Conservation (phyloP, 2,329 filamentous ascomycete genomes). For the Penicillium vulpinum region DNA sequence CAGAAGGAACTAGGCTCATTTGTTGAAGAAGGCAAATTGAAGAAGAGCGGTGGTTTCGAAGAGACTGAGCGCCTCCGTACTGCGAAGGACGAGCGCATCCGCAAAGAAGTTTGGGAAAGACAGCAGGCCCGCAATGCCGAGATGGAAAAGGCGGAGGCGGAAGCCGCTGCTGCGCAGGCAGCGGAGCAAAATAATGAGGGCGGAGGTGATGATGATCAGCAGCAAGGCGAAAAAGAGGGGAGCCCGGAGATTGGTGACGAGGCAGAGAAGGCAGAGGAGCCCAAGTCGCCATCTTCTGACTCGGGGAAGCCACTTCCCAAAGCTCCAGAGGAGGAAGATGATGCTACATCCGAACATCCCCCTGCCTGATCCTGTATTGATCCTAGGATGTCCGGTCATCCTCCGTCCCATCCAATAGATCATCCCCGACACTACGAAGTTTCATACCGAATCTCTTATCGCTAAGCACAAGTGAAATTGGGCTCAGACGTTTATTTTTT, state of each 20-base stretch:
- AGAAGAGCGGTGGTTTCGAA: slow-evolving; percentile 94
- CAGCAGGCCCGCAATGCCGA: slow-evolving; percentile 54
- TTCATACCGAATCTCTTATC: neutral
- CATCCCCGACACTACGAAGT: neutral
- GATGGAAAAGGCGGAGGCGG: slow-evolving; percentile 41
- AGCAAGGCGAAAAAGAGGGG: slow-evolving; percentile 1
- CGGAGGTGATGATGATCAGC: neutral
- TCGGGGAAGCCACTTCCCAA: neutral
- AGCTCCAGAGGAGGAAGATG: neutral
- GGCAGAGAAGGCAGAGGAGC: slow-evolving; percentile 5
- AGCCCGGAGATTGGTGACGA: neutral
- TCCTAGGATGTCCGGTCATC: neutral
- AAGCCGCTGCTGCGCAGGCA: slow-evolving; percentile 31
- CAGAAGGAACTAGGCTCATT: slow-evolving; percentile 83
- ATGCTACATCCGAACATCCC: neutral
- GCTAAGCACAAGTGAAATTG: neutral
- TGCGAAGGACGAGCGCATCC: slow-evolving; percentile 81
- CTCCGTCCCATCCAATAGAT: neutral
- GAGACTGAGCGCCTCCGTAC: slow-evolving; percentile 84
- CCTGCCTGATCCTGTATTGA: neutral
- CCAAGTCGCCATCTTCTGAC: slow-evolving; percentile 1
- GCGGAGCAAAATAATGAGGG: slow-evolving; percentile 20
- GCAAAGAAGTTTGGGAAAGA: slow-evolving; percentile 68
- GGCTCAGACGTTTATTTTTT: neutral
- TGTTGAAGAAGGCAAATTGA: slow-evolving; percentile 85